phyloP scores from a whole-genome alignment of 495 filamentous ascomycete genomes.

The Haplographium delicatum region DNA sequence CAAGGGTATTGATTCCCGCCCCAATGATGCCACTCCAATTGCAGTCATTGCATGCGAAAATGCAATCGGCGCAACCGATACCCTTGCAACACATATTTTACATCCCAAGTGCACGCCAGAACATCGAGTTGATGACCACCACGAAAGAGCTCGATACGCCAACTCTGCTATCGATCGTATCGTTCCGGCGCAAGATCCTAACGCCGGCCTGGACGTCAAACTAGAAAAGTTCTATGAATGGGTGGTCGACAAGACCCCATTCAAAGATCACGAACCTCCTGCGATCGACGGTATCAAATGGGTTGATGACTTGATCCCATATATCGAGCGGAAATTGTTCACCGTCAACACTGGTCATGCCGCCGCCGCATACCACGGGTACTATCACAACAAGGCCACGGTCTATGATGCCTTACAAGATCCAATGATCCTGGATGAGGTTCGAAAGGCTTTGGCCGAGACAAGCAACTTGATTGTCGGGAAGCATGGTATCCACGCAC shows the following conservation, averaged over 20 bases:
- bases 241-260: conserved; percentile 85
- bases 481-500: conserved; percentile 72
- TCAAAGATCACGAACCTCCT: conserved; percentile 51
- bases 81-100: conserved; percentile 75
- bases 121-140: conserved; percentile 53
- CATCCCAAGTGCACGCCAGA: conserved; percentile 56
- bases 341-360: conserved; percentile 98
- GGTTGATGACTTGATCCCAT: conserved; percentile 86
- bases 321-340: conserved; percentile 98
- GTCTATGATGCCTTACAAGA: conserved; percentile 78
- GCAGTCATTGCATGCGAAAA: conserved; percentile 98
- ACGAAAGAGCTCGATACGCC: conserved; percentile 72
- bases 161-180: conserved; percentile 98
- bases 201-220: conserved; percentile 79
- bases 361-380: conserved; percentile 93
- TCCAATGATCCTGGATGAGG: conserved; percentile 62
- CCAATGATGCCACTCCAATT: conserved; percentile 60
- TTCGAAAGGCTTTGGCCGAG: conserved; percentile 70
- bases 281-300: conserved; percentile 83
- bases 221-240: conserved; percentile 99
- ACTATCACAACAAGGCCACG: conserved; percentile 72
- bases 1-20: conserved; percentile 76
- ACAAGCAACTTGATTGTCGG: conserved; percentile 76
- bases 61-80: conserved; percentile 86
- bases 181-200: conserved; percentile 77